phyloP scores from a whole-genome alignment of 192 early-diverging fungal genomes.

The Linnemannia zychae region DNA sequence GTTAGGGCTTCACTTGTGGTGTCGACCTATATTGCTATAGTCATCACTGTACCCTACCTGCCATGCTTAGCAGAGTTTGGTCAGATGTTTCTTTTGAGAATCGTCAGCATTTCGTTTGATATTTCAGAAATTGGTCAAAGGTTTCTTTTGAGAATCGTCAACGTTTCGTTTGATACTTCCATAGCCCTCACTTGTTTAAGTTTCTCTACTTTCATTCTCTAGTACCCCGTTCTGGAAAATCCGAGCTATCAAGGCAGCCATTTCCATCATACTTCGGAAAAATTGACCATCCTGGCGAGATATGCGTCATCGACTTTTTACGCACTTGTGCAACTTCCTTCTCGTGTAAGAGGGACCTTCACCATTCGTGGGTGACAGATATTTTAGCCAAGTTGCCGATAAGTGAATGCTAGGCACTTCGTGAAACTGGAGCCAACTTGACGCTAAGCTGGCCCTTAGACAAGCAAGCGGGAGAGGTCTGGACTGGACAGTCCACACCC shows the following conservation, averaged over 20 bases:
- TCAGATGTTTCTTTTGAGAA: slow-evolving; percentile 36
- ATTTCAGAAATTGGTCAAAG: slow-evolving; percentile 26
- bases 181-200: background rate
- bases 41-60: slow-evolving; percentile 21
- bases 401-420: slow-evolving; percentile 10
- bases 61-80: slow-evolving; percentile 37
- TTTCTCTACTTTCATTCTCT: background rate
- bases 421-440: slow-evolving; percentile 14
- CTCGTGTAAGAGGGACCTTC: slow-evolving; percentile 11
- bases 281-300: slow-evolving; percentile 12
- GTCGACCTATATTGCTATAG: slow-evolving; percentile 33
- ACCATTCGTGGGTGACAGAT: background rate
- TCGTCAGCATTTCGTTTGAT: slow-evolving; percentile 5
- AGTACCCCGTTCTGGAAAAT: background rate
- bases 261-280: slow-evolving; percentile 23
- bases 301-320: slow-evolving; percentile 16
- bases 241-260: slow-evolving; percentile 13
- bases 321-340: slow-evolving; percentile 6
- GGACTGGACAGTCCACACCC: too few relatives aligned
- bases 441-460: slow-evolving; percentile 3
- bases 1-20: slow-evolving; percentile 32
- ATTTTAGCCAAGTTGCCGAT: background rate
- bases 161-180: background rate
- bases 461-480: slow-evolving; percentile 15
- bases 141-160: slow-evolving; percentile 38